Evolutionary conservation across 1,284 basidiomycete species (phyloP), one percentile per base, ranked within the genome.

Genomic region (Marasmius fiardii): DNA sequence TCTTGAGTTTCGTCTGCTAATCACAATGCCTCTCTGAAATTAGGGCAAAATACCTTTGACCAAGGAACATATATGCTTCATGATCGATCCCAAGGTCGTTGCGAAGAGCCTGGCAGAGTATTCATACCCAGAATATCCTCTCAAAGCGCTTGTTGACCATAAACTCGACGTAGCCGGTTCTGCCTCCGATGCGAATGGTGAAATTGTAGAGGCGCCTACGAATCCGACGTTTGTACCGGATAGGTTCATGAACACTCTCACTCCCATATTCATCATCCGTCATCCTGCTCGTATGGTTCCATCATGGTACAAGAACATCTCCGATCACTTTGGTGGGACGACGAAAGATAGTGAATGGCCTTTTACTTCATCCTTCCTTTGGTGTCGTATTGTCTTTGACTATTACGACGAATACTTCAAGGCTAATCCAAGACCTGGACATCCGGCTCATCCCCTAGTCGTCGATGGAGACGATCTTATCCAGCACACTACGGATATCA

Each of bases 21-120:
- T 33, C 11, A 24, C 10, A 7, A 12, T 52, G 20, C 20, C 10
- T 24, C 14, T 52, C 16, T 14, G 20, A 16, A 28, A 12, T n/a
- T 34, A 53, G 52, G 52, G 43, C 20, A 53, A 53, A n/a, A 53
- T 53, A 18, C 52, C 52, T 34, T 34, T 53, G 52, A 53, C 52
- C 20, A 53, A 53, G 31, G 52, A 53, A 34, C 52, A 53, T 53
- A 41, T 53, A 20, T 53, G 52, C 52, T 53, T 53, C 28, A 53
- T 53, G 52, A 53, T 53, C 18, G n/a, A 37, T 11, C 52, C 52
- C 18, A 53, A 53, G 26, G 52, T 35, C 14, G 26, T 53, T 24
- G 52, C 52, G 18, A 44, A 47, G 20, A 41, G 34, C 21, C 20
- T 53, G 31, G 43, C 41, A 2, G 52, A 53, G 35, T 53, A 53